phyloP scores from a whole-genome alignment of 169 alveolate species.

The Eimeria maxima region DNA sequence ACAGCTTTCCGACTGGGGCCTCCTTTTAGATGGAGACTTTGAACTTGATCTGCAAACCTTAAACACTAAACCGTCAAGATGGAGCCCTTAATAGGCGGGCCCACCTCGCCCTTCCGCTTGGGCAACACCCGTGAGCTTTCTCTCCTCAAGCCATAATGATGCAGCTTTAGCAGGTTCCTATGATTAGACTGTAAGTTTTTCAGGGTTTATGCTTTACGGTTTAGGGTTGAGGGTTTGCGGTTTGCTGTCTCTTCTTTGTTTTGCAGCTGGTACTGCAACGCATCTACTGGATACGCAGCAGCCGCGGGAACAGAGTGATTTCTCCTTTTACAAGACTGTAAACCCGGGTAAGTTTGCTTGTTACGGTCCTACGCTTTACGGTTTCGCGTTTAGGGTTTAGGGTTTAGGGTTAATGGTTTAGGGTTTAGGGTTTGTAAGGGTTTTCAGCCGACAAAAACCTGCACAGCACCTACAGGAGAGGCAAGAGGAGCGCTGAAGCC shows the following conservation, averaged over 20 bases:
- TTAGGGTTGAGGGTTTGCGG: slow-evolving; percentile 49
- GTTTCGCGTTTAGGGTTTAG: slow-evolving; percentile 37
- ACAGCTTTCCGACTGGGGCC: neutral
- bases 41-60: neutral
- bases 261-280: slow-evolving; percentile 34
- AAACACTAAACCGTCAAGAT: slow-evolving; percentile 8
- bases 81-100: slow-evolving; percentile 53
- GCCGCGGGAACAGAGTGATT: slow-evolving; percentile 54
- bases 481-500: slow-evolving; percentile 54
- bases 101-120: slow-evolving; percentile 36
- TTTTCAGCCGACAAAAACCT: slow-evolving; percentile 41
- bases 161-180: neutral
- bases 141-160: neutral
- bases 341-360: neutral
- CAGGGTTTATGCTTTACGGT: slow-evolving; percentile 4
- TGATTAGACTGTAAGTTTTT: neutral
- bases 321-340: slow-evolving; percentile 52
- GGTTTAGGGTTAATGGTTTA: slow-evolving; percentile 21
- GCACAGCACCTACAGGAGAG: slow-evolving; percentile 28
- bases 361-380: neutral
- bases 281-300: slow-evolving; percentile 5
- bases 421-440: slow-evolving; percentile 8
- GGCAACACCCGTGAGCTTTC: neutral
- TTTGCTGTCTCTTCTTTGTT: neutral
- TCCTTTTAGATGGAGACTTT: neutral